phyloP scores from a whole-genome alignment of 2,329 filamentous ascomycete species.

The Nannizzia gypsea region DNA sequence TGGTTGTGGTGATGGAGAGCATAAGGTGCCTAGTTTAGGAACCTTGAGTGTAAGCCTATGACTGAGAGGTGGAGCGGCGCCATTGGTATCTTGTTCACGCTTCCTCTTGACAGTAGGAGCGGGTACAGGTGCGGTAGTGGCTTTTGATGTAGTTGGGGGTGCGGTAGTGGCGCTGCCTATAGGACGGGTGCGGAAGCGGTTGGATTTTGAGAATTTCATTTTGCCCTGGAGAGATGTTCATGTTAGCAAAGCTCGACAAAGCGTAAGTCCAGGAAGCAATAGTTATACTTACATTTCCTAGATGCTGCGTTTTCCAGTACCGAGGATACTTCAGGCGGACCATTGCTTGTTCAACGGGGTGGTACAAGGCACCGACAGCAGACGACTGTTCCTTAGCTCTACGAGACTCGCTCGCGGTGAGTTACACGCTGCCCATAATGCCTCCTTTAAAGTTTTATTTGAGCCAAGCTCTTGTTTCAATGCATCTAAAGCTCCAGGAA shows the following conservation, averaged over 20 bases:
- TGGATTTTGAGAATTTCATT: constrained; percentile 33
- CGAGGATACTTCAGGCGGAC: constrained; percentile 44
- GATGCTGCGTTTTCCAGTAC: constrained; percentile 44
- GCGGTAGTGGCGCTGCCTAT: constrained; percentile 12
- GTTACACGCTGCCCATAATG: constrained; percentile 46
- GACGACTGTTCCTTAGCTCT: constrained; percentile 45
- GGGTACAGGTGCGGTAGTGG: neutral
- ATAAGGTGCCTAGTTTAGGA: constrained; percentile 25
- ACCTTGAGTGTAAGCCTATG: constrained; percentile 34
- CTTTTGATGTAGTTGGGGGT: constrained; percentile 14
- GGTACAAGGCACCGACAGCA: constrained; percentile 47
- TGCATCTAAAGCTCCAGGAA: constrained; percentile 47
- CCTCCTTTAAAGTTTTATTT: constrained; percentile 40
- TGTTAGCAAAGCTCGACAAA: neutral
- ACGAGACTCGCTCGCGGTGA: constrained; percentile 40
- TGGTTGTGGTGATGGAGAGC: constrained; percentile 17
- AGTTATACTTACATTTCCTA: constrained; percentile 37
- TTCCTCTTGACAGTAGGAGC: constrained; percentile 26
- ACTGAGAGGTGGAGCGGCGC: constrained; percentile 19
- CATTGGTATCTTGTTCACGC: constrained; percentile 26
- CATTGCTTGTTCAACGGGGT: constrained; percentile 38
- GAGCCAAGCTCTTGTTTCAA: constrained; percentile 42
- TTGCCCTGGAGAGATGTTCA: constrained; percentile 23
- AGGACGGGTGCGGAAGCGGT: constrained; percentile 28
- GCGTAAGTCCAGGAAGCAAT: neutral